phyloP scores from a whole-genome alignment of 1,284 basidiomycete genomes.

The Golubevia pallescens region DNA sequence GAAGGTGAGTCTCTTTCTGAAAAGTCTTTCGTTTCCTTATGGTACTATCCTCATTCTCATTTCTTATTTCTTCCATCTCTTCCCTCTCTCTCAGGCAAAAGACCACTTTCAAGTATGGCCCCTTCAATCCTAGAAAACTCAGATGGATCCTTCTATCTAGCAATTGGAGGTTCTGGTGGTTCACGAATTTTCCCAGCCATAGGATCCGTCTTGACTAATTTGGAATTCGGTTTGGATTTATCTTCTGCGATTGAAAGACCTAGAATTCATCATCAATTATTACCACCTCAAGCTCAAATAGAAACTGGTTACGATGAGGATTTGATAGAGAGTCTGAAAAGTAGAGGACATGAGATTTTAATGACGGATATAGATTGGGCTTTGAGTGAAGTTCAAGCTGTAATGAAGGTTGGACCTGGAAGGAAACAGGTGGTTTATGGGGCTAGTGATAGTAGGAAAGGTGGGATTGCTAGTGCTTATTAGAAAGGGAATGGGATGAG shows the following conservation, averaged over 20 bases:
- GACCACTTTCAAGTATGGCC: conserved; percentile 81
- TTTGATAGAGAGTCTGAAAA: conserved; percentile 21
- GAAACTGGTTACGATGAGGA: conserved; percentile 37
- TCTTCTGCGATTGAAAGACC: conserved; percentile 82
- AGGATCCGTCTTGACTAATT: conserved; percentile 80
- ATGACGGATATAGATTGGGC: conserved; percentile 45
- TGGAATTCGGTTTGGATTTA: conserved; percentile 80
- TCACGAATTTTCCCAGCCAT: conserved; percentile 82
- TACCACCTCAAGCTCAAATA: conserved; percentile 31
- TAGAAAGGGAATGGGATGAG: conserved; percentile 12
- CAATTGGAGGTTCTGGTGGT: conserved; percentile 85
- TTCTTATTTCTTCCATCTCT: too few species aligned
- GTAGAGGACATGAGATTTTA: conserved; percentile 30
- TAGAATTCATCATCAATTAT: conserved; percentile 83
- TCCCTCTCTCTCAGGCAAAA: conserved; percentile 70
- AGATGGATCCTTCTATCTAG: conserved; percentile 73
- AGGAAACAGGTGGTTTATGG: conserved; percentile 18
- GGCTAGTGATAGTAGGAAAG: conserved; percentile 49
- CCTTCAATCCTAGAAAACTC: conserved; percentile 79
- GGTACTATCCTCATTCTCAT: too few species aligned
- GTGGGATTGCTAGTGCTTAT: conserved; percentile 40
- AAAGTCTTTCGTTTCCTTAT: not conserved
- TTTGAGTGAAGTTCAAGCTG: conserved; percentile 43
- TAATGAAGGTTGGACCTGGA: conserved; percentile 15
- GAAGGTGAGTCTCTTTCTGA: not conserved